Percentiles rank a stretch among this genome's conserved stretches.
Conservation (phyloP, 1,284 basidiomycete genomes). For the Porogramme epimiltina region DNA sequence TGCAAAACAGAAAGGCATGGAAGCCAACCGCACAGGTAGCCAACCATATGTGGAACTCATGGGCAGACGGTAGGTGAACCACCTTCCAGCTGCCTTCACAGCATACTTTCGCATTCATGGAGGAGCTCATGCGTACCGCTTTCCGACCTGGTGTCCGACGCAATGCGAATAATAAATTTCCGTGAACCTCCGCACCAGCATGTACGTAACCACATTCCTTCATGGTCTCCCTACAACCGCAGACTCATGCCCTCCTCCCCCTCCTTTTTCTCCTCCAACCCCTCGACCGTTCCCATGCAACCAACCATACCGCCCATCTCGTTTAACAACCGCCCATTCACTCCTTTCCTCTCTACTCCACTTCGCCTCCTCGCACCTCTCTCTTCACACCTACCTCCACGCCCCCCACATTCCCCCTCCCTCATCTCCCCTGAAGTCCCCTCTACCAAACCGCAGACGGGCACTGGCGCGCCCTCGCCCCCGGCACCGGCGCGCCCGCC, state of each 20-base stretch:
- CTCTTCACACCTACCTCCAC: neutral
- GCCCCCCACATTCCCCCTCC: neutral
- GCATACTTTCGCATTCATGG: neutral
- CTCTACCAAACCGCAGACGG: conserved; percentile 70
- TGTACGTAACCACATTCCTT: conserved; percentile 43
- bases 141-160: neutral
- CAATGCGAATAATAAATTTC: neutral
- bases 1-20: conserved; percentile 52
- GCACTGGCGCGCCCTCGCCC: conserved; percentile 84
- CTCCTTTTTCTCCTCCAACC: neutral
- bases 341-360: neutral
- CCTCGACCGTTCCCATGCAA: neutral
- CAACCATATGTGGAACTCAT: conserved; percentile 95
- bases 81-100: conserved; percentile 2
- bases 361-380: conserved; percentile 1
- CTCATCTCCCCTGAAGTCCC: conserved; percentile 51
- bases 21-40: conserved; percentile 59
- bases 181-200: conserved; percentile 35
- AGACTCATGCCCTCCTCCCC: conserved; percentile 4
- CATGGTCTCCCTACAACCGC: conserved; percentile 5
- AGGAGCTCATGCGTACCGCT: conserved; percentile 12
- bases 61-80: conserved; percentile 69
- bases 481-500: conserved; percentile 73
- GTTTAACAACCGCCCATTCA: conserved; percentile 1
- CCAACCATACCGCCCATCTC: neutral